phyloP scores from a whole-genome alignment of 2,329 filamentous ascomycete genomes.

The Neurospora sp. region DNA sequence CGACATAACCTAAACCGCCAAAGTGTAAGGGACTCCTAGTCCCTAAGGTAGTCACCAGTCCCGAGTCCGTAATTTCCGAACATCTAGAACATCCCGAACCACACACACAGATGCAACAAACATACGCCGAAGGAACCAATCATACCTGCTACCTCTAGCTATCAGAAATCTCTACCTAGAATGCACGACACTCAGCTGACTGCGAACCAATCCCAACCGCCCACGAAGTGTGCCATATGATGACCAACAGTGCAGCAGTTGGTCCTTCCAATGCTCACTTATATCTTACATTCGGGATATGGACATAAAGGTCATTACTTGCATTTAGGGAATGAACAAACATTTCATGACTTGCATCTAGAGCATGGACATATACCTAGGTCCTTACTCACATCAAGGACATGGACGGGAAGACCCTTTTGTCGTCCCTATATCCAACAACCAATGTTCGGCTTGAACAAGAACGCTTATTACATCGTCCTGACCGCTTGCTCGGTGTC shows the following conservation, averaged over 20 bases:
- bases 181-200: background rate
- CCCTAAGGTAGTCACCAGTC: background rate
- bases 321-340: background rate
- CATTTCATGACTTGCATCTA: too few relatives aligned
- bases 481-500: background rate
- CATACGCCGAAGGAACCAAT: background rate
- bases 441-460: too few relatives aligned
- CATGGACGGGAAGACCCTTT: too few relatives aligned
- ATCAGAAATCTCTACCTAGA: background rate
- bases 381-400: too few relatives aligned
- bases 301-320: background rate
- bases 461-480: background rate
- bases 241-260: background rate
- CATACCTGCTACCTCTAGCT: background rate
- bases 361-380: too few relatives aligned
- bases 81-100: background rate
- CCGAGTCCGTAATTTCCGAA: background rate
- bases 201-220: background rate
- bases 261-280: background rate
- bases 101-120: background rate
- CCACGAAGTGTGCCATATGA: background rate
- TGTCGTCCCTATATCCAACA: too few relatives aligned
- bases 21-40: background rate
- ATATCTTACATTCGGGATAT: background rate
- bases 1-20: background rate